phyloP scores from a whole-genome alignment of 2,329 filamentous ascomycete genomes.

The Curvularia hawaiiensis region DNA sequence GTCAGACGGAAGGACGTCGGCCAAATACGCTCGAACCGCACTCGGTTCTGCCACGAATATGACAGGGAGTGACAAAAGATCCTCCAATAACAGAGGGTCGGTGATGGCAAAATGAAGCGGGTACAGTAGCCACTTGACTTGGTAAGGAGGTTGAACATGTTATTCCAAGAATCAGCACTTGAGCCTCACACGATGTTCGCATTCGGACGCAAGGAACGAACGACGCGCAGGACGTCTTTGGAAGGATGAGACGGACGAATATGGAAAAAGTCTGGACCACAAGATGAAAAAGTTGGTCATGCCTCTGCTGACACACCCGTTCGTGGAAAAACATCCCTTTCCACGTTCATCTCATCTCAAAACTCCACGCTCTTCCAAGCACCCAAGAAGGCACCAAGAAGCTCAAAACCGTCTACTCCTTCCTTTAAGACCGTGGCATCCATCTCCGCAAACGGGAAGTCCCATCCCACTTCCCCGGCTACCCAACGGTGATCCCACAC shows the following conservation, averaged over 20 bases:
- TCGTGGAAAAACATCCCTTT: background rate
- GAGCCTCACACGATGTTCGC: background rate
- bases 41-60: background rate
- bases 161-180: background rate
- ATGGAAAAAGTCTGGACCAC: background rate
- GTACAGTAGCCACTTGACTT: background rate
- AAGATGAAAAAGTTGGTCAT: background rate
- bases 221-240: background rate
- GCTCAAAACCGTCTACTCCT: background rate
- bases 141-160: background rate
- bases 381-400: background rate
- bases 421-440: background rate
- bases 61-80: background rate
- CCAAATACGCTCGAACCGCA: background rate
- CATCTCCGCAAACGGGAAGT: background rate
- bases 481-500: background rate
- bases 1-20: slow-evolving; percentile 7
- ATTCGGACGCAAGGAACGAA: background rate
- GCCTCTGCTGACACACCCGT: background rate
- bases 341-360: background rate
- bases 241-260: background rate
- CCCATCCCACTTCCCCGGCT: background rate
- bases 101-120: background rate
- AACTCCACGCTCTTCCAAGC: background rate
- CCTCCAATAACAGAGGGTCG: background rate